Evolutionary conservation across 371 early-diverging fungal species (phyloP).

Genomic region (Lichtheimia ramosa): DNA sequence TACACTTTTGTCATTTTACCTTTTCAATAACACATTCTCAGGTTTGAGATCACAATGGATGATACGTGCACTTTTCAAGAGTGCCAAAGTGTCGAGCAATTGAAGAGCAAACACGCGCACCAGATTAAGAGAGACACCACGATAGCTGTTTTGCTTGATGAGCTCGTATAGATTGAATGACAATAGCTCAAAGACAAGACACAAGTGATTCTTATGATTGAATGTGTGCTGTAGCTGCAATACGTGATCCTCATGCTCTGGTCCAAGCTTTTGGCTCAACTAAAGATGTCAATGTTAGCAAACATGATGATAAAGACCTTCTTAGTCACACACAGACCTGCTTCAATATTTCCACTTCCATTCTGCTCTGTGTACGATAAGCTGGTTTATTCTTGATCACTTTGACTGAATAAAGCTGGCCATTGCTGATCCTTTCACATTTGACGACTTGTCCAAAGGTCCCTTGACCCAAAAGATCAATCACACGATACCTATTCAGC

Average conservation of each 20-base stretch:
- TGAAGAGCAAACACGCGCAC: conserved; percentile 88
- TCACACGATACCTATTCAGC: conserved; percentile 81
- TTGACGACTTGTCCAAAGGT: conserved; percentile 99
- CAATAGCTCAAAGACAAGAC: conserved; percentile 94
- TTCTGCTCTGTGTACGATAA: conserved; percentile 92
- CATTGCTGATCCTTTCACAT: conserved; percentile 83
- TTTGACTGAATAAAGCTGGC: conserved; percentile 92
- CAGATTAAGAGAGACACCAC: conserved; percentile 87
- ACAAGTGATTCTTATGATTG: conserved; percentile 91
- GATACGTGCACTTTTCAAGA: conserved; percentile 84
- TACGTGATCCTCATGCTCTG: conserved; percentile 79
- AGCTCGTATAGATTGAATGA: conserved; percentile 96
- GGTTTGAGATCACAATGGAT: conserved; percentile 99
- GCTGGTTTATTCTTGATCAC: conserved; percentile 96
- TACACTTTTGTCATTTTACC: conserved; percentile 36
- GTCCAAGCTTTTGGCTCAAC: conserved; percentile 81
- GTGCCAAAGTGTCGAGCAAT: conserved; percentile 78
- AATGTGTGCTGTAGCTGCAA: conserved; percentile 89
- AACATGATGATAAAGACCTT: no score
- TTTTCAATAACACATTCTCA: conserved; percentile 91
- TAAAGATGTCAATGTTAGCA: conserved; percentile 15
- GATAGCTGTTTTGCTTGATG: conserved; percentile 93
- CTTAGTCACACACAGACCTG: conserved; percentile 45
- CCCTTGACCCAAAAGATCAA: conserved; percentile 93
- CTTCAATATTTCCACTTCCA: conserved; percentile 92